Percentiles rank a stretch among this genome's conserved stretches.
Conservation (phyloP, 176 grass and related monocot species). For the Oryza glumipatula region DNA sequence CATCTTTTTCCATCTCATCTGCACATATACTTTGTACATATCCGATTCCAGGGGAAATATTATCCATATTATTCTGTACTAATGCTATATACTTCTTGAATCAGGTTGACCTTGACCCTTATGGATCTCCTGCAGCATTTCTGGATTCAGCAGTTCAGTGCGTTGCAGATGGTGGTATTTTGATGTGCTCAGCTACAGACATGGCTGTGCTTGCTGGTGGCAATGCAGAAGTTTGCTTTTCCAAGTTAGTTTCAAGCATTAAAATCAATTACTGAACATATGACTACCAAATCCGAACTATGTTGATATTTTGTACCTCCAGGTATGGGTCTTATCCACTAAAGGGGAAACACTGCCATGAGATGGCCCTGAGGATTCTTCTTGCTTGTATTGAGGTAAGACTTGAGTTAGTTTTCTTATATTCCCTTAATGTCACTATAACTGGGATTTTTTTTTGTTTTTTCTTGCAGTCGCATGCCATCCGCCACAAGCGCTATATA, state of each 20-base stretch:
- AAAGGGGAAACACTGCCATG: constrained; percentile 91
- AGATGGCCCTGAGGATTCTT: constrained; percentile 94
- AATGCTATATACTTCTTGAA: constrained; percentile 16
- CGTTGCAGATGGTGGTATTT: constrained; percentile 71
- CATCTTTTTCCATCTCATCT: not conserved
- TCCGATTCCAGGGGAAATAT: constrained; percentile 5
- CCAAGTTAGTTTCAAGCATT: constrained; percentile 53
- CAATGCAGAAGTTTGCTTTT: constrained; percentile 81
- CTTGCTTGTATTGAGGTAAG: constrained; percentile 83
- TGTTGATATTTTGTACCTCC: constrained; percentile 37
- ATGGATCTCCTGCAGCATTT: constrained; percentile 82
- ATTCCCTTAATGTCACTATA: constrained; percentile 4
- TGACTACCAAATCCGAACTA: constrained; percentile 12
- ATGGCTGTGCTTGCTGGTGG: constrained; percentile 84
- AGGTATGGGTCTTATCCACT: constrained; percentile 91
- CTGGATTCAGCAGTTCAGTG: constrained; percentile 86
- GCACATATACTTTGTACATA: not conserved
- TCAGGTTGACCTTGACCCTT: constrained; percentile 91
- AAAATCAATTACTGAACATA: not conserved
- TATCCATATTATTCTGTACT: constrained; percentile 3
- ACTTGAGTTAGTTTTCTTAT: not conserved
- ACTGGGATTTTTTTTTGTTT: constrained; percentile 1
- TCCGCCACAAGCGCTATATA: constrained; percentile 83
- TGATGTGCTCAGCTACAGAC: constrained; percentile 92
- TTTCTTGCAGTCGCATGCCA: constrained; percentile 75